Conservation (phyloP, 1,139 yeast genomes). For the Geotrichum candidum region DNA sequence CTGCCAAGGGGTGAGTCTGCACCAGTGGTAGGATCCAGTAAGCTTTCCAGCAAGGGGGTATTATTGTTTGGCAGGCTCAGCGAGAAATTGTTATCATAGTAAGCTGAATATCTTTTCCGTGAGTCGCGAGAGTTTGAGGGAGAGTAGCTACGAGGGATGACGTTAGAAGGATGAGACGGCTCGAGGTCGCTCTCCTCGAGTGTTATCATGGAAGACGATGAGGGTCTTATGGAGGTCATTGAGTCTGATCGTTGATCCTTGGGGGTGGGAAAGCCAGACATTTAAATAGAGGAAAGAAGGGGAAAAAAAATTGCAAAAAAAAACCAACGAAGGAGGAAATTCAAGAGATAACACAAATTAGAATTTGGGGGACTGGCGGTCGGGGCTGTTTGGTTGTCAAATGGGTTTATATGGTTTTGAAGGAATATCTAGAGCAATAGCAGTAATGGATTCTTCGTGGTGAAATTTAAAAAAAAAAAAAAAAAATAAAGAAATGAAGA, state of each 20-base stretch:
- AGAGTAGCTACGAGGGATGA: conserved; percentile 5
- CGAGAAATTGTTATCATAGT: neutral
- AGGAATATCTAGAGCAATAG: neutral
- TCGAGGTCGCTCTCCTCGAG: conserved; percentile 16
- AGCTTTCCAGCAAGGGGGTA: conserved; percentile 6
- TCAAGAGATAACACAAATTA: neutral
- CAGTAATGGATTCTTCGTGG: neutral
- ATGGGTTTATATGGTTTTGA: neutral
- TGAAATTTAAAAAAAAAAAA: no score
- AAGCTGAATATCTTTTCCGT: conserved; percentile 4
- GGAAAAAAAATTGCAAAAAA: no score
- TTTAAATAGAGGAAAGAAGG: neutral
- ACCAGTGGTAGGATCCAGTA: neutral
- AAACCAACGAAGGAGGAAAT: neutral
- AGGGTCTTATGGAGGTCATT: neutral
- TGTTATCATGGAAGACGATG: conserved; percentile 11
- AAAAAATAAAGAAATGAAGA: no score
- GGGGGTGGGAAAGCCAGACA: neutral
- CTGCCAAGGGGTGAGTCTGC: neutral
- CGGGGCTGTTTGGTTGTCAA: neutral
- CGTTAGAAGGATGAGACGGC: conserved; percentile 3
- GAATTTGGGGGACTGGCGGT: neutral
- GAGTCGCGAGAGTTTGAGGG: neutral
- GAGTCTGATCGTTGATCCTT: neutral
- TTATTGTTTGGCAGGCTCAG: neutral